Conservation (phyloP, 768 basidiomycete genomes). For the Pisolithus albus region DNA sequence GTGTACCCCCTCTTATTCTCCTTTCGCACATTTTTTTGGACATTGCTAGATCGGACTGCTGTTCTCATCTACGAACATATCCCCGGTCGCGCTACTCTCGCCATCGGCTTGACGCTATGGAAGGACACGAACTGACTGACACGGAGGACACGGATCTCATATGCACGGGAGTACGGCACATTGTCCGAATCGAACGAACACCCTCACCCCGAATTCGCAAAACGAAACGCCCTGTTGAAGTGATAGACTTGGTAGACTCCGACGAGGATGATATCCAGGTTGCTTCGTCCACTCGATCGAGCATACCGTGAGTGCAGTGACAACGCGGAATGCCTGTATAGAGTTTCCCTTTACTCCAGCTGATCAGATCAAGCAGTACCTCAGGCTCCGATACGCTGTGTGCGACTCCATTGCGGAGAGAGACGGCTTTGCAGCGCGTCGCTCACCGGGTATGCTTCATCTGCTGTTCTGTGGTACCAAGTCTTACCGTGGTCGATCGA, state of each 20-base stretch:
- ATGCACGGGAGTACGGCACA: slow-evolving; percentile 13
- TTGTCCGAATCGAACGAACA: slow-evolving; percentile 11
- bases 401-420: background rate
- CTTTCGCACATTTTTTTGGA: too few relatives aligned
- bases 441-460: slow-evolving; percentile 16
- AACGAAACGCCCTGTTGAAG: slow-evolving; percentile 9
- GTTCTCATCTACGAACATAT: too few relatives aligned
- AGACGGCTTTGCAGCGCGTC: slow-evolving; percentile 20
- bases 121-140: slow-evolving; percentile 16
- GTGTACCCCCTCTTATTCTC: too few relatives aligned
- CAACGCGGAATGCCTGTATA: background rate
- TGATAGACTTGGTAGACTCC: slow-evolving; percentile 13
- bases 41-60: too few relatives aligned
- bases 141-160: slow-evolving; percentile 20
- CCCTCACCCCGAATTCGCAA: slow-evolving; percentile 6
- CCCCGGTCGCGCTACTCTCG: background rate
- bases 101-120: background rate
- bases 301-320: slow-evolving; percentile 6
- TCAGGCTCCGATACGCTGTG: background rate
- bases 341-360: background rate
- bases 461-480: background rate
- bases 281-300: slow-evolving; percentile 5
- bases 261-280: slow-evolving; percentile 5
- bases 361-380: background rate
- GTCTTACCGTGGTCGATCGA: slow-evolving; percentile 8